Base-by-base conservation (phyloP, 495 filamentous ascomycete genomes). In the Chaetomidium leptoderma region DNA sequence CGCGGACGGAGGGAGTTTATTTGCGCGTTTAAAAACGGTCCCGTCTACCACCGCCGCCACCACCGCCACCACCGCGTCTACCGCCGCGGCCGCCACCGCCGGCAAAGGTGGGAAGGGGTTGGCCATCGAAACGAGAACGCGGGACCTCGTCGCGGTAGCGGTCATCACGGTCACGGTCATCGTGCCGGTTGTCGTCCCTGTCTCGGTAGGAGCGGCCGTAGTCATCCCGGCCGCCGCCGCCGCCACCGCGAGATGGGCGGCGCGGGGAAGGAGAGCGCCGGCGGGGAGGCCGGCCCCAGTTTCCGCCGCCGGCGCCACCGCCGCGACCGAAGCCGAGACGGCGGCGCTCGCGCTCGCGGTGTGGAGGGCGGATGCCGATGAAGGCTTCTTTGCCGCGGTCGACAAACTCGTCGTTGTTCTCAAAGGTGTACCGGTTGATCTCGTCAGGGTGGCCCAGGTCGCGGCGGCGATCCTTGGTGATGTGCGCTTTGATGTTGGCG, bases 371-470 rank as follows among this genome's bases (percentile, higher is more conserved):
- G 59, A 83, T 80, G 19, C 77, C 78, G 33, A 76, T 63, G 62
- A 83, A 81, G 61, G 83, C 83, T 67, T 95, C 90, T 6, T 80
- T 79, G 3, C 90, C 91, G 58, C 81, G 74, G 70, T 95, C 89
- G 45, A 95, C 87, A 44, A 95, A 78, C 0, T 69, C 43, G 58
- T 86, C 82, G 1, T 77, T 81, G 54, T 87, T 77, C 72, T 95
- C 89, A 64, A 95, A 96, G 0, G 84, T 86, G 68, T 87, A 92
- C 30, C 88, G 78, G 48, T 87, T 81, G 57, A 69, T 70, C 42
- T 70, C 68, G 69, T 84, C 84, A 24, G 89, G 83, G 40, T 83
- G 83, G 36, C 83, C 83, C 27, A 82, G 73, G 36, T 76, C 68
- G 10, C 68, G 76, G 62, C 58, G 67, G 58, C 60, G 71, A 67